phyloP scores from a whole-genome alignment of 2,329 filamentous ascomycete species.

The Clonostachys rhizophaga region DNA sequence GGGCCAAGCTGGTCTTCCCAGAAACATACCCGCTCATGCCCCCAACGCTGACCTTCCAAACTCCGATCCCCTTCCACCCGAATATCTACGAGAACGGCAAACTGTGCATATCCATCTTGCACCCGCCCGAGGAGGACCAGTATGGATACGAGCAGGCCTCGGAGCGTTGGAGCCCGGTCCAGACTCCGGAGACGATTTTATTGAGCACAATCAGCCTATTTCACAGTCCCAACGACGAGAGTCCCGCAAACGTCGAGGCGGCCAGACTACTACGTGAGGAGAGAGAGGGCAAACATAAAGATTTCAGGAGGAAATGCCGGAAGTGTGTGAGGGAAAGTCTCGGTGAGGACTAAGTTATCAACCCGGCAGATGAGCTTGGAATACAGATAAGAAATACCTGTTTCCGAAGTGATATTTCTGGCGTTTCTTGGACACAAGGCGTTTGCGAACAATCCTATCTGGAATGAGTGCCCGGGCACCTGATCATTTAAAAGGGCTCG shows the following conservation, averaged over 20 bases:
- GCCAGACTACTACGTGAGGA: constrained; percentile 85
- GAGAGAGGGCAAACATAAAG: constrained; percentile 50
- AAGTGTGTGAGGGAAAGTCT: constrained; percentile 77
- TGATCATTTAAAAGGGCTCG: no score
- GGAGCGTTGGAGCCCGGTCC: constrained; percentile 93
- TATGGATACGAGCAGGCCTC: constrained; percentile 88
- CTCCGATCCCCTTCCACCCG: constrained; percentile 83
- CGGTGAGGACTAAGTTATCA: constrained; percentile 31
- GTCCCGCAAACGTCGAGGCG: constrained; percentile 91
- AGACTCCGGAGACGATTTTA: constrained; percentile 91
- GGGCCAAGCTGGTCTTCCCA: constrained; percentile 79
- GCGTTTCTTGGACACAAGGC: no score
- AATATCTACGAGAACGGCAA: constrained; percentile 87
- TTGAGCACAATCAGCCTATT: constrained; percentile 90
- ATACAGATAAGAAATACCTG: not conserved
- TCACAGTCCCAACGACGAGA: constrained; percentile 90
- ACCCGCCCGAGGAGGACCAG: constrained; percentile 89
- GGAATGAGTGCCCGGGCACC: no score
- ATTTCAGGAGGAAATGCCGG: constrained; percentile 76
- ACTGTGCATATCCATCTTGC: constrained; percentile 95
- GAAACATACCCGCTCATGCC: constrained; percentile 81
- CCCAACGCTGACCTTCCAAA: constrained; percentile 82
- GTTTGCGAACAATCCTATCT: no score
- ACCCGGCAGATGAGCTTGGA: not conserved
- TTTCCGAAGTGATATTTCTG: not conserved